A percentile compares a stretch with the other conserved stretches of the same genome.
These are phyloP conservation scores for Bathelium albidoporum DNA, from an alignment of 495 filamentous ascomycete species.

Conservation along the genomic window DNA sequence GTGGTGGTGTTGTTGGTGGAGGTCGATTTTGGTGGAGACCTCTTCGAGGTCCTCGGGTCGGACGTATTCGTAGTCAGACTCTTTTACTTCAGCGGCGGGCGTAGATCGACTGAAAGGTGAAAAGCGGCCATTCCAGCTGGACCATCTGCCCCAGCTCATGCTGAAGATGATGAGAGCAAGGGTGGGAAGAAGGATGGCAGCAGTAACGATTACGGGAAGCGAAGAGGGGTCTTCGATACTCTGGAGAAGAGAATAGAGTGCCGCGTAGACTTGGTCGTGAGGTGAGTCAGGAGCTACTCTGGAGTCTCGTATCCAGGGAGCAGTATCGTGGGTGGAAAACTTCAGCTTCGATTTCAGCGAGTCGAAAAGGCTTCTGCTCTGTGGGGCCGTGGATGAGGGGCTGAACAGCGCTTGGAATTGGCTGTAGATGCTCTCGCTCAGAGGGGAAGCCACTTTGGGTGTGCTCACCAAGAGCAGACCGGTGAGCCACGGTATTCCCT, in stretches of 20 bases:
- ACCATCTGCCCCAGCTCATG: constrained; percentile 57
- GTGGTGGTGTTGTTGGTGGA: not conserved
- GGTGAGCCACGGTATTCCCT: not conserved
- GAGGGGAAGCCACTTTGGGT: not conserved
- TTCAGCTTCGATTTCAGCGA: not conserved
- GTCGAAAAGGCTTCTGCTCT: not conserved
- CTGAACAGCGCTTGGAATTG: not conserved
- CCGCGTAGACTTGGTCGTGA: not conserved
- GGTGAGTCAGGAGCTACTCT: too few relatives aligned
- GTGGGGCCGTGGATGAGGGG: not conserved
- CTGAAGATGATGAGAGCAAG: constrained; percentile 38
- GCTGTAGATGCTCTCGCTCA: not conserved
- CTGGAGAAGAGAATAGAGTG: not conserved
- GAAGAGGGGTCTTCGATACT: not conserved
- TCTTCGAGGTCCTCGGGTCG: constrained; percentile 48
- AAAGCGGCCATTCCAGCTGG: constrained; percentile 40
- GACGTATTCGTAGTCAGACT: constrained; percentile 74
- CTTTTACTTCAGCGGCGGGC: constrained; percentile 45
- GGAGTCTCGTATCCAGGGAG: not conserved
- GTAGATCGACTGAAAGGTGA: constrained; percentile 36
- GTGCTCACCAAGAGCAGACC: not conserved
- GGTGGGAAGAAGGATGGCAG: not conserved
- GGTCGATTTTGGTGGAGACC: not conserved
- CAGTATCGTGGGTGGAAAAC: not conserved
- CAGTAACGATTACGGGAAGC: not conserved